These are phyloP conservation scores for Pestalotiopsis sp. DNA, from an alignment of 2,329 filamentous ascomycete genomes.

Conservation along the genomic window DNA sequence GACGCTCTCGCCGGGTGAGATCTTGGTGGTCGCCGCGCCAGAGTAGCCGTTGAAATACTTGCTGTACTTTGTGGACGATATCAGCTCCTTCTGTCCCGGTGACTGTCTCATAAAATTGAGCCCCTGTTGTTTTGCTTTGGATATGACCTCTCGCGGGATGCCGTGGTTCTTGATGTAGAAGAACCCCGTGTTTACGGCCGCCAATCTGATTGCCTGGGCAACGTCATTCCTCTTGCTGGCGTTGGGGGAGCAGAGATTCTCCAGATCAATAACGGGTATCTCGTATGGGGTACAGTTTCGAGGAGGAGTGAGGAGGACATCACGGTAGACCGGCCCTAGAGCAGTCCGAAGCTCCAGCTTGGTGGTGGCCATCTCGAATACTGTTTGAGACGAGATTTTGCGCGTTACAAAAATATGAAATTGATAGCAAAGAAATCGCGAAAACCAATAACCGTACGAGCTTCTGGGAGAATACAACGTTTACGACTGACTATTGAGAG, in stretches of 20 bases:
- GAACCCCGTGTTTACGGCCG: conserved; percentile 54
- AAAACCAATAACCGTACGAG: no score
- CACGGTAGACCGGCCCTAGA: conserved; percentile 34
- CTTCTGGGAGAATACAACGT: no score
- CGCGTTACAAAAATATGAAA: neutral
- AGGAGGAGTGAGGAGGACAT: conserved; percentile 31
- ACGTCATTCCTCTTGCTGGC: conserved; percentile 39
- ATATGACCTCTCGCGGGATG: conserved; percentile 37
- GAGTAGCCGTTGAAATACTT: conserved; percentile 52
- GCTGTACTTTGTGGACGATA: conserved; percentile 36
- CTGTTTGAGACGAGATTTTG: neutral
- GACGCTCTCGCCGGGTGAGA: conserved; percentile 51
- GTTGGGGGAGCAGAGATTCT: conserved; percentile 38
- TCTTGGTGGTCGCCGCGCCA: conserved; percentile 41
- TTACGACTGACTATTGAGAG: no score
- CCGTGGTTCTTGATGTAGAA: conserved; percentile 58
- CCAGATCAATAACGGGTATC: conserved; percentile 58
- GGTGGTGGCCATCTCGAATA: conserved; percentile 25
- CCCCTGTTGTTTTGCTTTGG: conserved; percentile 32
- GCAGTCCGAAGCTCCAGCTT: conserved; percentile 35
- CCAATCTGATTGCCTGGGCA: conserved; percentile 43
- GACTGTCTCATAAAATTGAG: conserved; percentile 53
- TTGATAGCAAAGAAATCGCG: no score
- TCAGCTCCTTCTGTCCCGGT: conserved; percentile 41
- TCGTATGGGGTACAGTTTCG: conserved; percentile 39